phyloP scores from a whole-genome alignment of 1,139 yeast genomes.

The Candida gigantensis region DNA sequence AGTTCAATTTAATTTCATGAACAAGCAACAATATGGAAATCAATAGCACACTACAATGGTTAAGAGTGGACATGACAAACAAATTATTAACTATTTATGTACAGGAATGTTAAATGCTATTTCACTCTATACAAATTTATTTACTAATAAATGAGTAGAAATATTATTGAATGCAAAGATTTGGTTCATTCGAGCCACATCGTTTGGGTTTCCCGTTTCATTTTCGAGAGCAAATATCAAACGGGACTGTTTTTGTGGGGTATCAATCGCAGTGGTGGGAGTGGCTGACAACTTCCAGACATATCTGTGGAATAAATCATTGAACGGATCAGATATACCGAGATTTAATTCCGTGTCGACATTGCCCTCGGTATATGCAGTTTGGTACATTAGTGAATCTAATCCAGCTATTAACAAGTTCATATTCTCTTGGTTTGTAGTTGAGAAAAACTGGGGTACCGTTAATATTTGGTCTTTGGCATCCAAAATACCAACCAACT shows the following conservation, averaged over 20 bases:
- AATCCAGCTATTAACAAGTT: constrained; percentile 25
- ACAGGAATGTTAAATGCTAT: too few species aligned
- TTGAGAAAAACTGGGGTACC: constrained; percentile 23
- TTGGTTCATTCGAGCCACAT: constrained; percentile 17
- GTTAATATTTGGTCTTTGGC: constrained; percentile 10
- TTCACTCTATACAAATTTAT: constrained; percentile 7
- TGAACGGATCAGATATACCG: constrained; percentile 27
- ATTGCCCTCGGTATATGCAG: constrained; percentile 18
- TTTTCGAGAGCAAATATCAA: constrained; percentile 18
- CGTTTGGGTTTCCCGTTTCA: not conserved
- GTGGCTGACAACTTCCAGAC: constrained; percentile 7
- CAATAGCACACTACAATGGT: too few species aligned
- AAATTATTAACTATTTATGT: too few species aligned
- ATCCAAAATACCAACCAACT: not conserved
- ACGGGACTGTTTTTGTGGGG: too few species aligned
- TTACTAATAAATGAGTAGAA: constrained; percentile 7
- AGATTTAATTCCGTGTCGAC: not conserved
- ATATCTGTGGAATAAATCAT: constrained; percentile 19
- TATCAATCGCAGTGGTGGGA: too few species aligned
- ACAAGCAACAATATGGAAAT: too few species aligned
- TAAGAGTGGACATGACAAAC: too few species aligned
- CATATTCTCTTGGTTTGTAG: not conserved
- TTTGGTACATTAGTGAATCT: constrained; percentile 25
- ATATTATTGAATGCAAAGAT: constrained; percentile 19
- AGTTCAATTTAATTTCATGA: too few species aligned